Evolutionary conservation across 176 grass and related monocot genomes (phyloP).

Genomic region (Cocos nucifera): DNA sequence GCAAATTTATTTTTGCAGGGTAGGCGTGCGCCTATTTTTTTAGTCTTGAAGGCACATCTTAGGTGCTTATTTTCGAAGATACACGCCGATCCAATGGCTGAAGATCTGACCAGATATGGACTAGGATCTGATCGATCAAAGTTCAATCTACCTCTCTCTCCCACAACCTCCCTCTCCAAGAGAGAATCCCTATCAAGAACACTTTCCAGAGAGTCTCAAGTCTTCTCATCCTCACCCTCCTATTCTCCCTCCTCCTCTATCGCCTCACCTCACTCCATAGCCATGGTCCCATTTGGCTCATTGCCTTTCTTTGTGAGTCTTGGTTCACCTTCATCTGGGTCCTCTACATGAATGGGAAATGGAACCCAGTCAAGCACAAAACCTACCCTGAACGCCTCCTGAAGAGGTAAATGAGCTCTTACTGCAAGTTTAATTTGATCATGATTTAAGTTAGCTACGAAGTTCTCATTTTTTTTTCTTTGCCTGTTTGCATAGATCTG

Average conservation of each 20-base stretch:
- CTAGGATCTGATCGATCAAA: no score
- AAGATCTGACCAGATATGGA: no score
- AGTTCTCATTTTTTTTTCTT: no score
- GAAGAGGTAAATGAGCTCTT: background rate
- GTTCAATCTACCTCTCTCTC: no score
- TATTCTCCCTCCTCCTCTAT: slow-evolving; percentile 5
- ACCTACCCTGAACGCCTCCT: background rate
- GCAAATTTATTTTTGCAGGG: no score
- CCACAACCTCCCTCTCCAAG: background rate
- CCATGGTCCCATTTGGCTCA: background rate
- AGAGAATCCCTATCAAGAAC: slow-evolving; percentile 1
- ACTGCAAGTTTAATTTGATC: no score
- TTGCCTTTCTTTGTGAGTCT: slow-evolving; percentile 1
- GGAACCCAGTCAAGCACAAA: background rate
- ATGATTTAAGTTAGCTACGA: no score
- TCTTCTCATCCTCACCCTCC: background rate
- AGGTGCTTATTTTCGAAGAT: no score
- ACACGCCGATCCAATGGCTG: no score
- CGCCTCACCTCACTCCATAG: background rate
- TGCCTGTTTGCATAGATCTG: background rate
- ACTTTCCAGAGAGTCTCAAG: background rate
- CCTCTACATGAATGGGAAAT: background rate
- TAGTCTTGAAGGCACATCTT: no score
- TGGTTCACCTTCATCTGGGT: slow-evolving; percentile 9
- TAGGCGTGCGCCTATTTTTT: no score